Base-by-base conservation (phyloP, 305 asterid genomes). In the Solanum aculeatissimum region DNA sequence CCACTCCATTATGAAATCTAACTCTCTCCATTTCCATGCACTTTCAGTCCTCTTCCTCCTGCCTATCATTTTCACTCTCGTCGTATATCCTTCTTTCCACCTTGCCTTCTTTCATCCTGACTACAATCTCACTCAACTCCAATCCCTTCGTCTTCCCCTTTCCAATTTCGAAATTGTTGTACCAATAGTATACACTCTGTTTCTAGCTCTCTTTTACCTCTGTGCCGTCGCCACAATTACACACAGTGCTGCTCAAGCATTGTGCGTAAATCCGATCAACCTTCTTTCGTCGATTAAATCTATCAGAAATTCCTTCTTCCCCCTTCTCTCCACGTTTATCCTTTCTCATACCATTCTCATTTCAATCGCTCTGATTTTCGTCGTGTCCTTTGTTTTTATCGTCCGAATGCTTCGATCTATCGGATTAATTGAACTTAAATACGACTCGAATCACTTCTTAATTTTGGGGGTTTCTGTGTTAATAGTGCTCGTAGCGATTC, bases 231-330 rank as follows among this genome's bases (percentile, higher is more conserved):
- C 54, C 1, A 70, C 79, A 1, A 70, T n/a, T 40, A 42, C 54
- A 70, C 47, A 40, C 7, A 70, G 54, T 0, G 35, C 55, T 2
- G 35, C 14, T 71, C 32, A 42, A 18, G 79, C n/a, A n/a, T 71
- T 7, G 7, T n/a, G 49, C 1, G 55, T 7, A 42, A 42, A 27
- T 12, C n/a, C n/a, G 0, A 71, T 71, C 80, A 21, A 0, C 35
- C 55, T 42, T 42, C n/a, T 71, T 71, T 71, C 3, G 0, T 71
- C 80, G 21, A 47, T 71, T 42, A 42, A 71, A 71, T 43, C 80
- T 43, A 43, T 72, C 54, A 72, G 57, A 43, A 72, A 6, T 7
- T 72, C 80, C 80, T 72, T 72, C 38, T 71, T 42, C 25, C 80
- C 80, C 1, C 35, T 42, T 42, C 57, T 72, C 80, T 43, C 80